Conservation (phyloP, 441 rosid species). For the Hura crepitans region DNA sequence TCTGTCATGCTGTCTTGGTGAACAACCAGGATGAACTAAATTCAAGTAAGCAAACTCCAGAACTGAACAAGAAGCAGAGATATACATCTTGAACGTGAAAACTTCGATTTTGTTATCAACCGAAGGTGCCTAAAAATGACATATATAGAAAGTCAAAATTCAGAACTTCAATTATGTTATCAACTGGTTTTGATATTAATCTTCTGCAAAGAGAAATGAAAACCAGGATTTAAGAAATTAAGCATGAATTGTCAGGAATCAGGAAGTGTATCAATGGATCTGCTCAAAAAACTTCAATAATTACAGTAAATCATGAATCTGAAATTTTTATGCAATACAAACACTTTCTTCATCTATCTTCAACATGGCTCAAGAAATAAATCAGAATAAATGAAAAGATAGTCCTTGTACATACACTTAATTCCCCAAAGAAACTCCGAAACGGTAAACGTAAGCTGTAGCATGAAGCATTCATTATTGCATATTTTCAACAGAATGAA, state of each 20-base stretch:
- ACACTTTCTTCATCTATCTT: not conserved
- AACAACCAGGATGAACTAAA: slow-evolving; percentile 9
- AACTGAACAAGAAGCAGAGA: slow-evolving; percentile 39
- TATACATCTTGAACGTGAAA: slow-evolving; percentile 20
- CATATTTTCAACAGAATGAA: too few species aligned
- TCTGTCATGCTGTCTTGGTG: not conserved
- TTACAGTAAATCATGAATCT: not conserved
- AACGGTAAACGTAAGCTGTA: not conserved
- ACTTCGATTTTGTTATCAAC: slow-evolving; percentile 18
- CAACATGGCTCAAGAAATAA: not conserved
- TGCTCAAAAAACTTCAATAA: not conserved
- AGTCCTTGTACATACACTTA: not conserved
- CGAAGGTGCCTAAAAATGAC: slow-evolving; percentile 22
- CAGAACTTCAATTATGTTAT: too few species aligned
- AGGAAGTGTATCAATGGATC: not conserved
- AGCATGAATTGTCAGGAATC: not conserved
- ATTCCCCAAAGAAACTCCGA: not conserved
- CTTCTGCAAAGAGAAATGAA: slow-evolving; percentile 16
- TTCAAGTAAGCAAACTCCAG: slow-evolving; percentile 8
- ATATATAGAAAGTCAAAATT: slow-evolving; percentile 21
- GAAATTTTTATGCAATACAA: not conserved
- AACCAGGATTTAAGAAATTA: not conserved
- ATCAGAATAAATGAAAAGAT: not conserved
- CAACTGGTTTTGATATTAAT: too few species aligned
- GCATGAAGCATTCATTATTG: too few species aligned